Evolutionary conservation across 257 asterid genomes (phyloP).

Genomic region (Buddleja alternifolia): DNA sequence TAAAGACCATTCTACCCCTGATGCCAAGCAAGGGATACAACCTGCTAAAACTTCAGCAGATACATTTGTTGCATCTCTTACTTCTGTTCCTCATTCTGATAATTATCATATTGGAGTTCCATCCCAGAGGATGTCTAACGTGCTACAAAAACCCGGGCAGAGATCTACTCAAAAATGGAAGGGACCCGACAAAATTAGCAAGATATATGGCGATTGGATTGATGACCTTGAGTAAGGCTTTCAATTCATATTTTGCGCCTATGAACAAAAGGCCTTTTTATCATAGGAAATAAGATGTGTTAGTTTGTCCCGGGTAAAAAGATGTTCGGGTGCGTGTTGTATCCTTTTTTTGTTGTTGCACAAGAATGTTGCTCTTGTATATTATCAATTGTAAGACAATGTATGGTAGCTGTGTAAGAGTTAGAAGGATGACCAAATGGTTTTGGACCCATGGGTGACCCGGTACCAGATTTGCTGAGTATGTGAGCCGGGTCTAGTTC

Average conservation of each 20-base stretch:
- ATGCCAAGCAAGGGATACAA: constrained; percentile 45
- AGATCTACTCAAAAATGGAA: constrained; percentile 50
- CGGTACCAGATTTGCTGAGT: no score
- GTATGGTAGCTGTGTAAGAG: neutral
- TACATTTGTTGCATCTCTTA: constrained; percentile 26
- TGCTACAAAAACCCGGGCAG: constrained; percentile 36
- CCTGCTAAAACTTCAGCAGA: constrained; percentile 38
- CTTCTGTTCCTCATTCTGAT: constrained; percentile 38
- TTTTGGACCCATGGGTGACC: neutral
- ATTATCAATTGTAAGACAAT: neutral
- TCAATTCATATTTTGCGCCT: neutral
- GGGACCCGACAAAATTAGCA: constrained; percentile 79
- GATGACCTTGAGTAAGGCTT: constrained; percentile 54
- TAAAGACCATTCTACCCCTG: constrained; percentile 50
- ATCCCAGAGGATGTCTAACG: constrained; percentile 55
- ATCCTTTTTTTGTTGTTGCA: constrained; percentile 29
- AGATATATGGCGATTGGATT: constrained; percentile 71
- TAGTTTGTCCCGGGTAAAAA: neutral
- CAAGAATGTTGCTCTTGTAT: constrained; percentile 17
- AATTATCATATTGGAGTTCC: constrained; percentile 52
- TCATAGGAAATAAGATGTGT: neutral
- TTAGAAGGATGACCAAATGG: neutral
- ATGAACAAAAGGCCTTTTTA: neutral
- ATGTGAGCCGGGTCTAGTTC: no score
- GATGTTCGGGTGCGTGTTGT: neutral